A percentile compares a stretch with the other conserved stretches of the same genome.
These are phyloP conservation scores for Neurospora crassa DNA, from an alignment of 2,329 filamentous ascomycete genomes.

Conservation along the genomic window DNA sequence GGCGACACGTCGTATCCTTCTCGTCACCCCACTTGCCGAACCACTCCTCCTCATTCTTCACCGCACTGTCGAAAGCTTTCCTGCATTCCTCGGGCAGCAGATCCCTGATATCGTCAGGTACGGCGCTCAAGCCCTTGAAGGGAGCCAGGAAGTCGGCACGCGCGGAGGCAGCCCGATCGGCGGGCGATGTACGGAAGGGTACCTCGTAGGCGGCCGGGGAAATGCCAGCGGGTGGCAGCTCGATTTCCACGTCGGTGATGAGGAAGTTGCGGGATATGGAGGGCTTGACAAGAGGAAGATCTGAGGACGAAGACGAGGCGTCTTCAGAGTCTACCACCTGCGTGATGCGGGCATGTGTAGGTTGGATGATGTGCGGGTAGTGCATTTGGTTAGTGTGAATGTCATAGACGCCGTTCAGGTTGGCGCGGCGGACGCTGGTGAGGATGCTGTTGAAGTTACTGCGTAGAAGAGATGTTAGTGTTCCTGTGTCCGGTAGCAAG, in stretches of 20 bases:
- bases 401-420: constrained; percentile 74
- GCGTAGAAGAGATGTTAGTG: constrained; percentile 8
- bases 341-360: constrained; percentile 77
- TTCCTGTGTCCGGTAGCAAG: neutral
- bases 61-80: constrained; percentile 59
- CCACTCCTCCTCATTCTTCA: constrained; percentile 59
- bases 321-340: constrained; percentile 42
- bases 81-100: constrained; percentile 63
- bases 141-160: constrained; percentile 36
- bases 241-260: constrained; percentile 44
- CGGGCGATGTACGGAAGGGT: constrained; percentile 27
- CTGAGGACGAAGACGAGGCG: constrained; percentile 19
- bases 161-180: constrained; percentile 24
- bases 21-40: constrained; percentile 67
- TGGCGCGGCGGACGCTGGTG: constrained; percentile 56
- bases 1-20: constrained; percentile 41
- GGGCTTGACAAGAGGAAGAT: constrained; percentile 39
- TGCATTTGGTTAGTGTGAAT: constrained; percentile 89
- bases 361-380: constrained; percentile 80
- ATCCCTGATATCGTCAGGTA: constrained; percentile 55
- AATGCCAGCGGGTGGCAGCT: constrained; percentile 39
- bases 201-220: constrained; percentile 35
- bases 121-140: constrained; percentile 52
- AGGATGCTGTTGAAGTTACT: constrained; percentile 81
- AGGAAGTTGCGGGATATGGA: constrained; percentile 46